Evolutionary conservation across 768 basidiomycete genomes (phyloP).

Genomic region (Tricholoma hemisulphureum): DNA sequence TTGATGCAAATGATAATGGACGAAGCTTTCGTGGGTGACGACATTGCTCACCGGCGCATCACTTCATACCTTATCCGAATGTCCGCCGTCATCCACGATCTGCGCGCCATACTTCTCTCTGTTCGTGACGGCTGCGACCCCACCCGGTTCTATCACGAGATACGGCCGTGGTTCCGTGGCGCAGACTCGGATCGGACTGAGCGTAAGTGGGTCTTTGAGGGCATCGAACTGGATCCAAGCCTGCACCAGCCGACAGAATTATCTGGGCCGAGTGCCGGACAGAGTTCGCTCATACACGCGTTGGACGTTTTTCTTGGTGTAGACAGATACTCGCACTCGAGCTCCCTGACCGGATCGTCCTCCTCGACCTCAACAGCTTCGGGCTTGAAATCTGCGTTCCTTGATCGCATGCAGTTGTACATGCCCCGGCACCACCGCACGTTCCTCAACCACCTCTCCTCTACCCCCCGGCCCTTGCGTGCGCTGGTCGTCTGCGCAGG

Average conservation of each 20-base stretch:
- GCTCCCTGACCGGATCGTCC: no score
- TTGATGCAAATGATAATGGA: slow-evolving; percentile 89
- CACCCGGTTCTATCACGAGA: slow-evolving; percentile 65
- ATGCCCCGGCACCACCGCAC: slow-evolving; percentile 82
- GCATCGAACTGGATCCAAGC: slow-evolving; percentile 46
- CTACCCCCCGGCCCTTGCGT: slow-evolving; percentile 62
- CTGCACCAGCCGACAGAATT: slow-evolving; percentile 50
- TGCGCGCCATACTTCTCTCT: slow-evolving; percentile 61
- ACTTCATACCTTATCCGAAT: slow-evolving; percentile 62
- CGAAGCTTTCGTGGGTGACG: slow-evolving; percentile 82
- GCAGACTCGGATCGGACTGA: slow-evolving; percentile 51
- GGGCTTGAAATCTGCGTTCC: no score
- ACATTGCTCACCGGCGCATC: slow-evolving; percentile 62
- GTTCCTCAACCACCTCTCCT: slow-evolving; percentile 68
- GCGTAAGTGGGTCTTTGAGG: slow-evolving; percentile 56
- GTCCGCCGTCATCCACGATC: slow-evolving; percentile 69
- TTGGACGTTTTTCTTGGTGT: slow-evolving; percentile 75
- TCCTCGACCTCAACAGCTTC: no score
- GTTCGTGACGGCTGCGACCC: slow-evolving; percentile 80
- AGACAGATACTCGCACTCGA: slow-evolving; percentile 44
- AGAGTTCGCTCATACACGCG: slow-evolving; percentile 76
- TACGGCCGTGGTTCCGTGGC: slow-evolving; percentile 86
- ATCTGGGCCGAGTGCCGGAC: slow-evolving; percentile 84
- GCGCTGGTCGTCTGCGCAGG: slow-evolving; percentile 43
- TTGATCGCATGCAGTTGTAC: slow-evolving; percentile 76